Evolutionary conservation across 2,329 filamentous ascomycete genomes (phyloP).

Genomic region (Fusarium dlaminii): DNA sequence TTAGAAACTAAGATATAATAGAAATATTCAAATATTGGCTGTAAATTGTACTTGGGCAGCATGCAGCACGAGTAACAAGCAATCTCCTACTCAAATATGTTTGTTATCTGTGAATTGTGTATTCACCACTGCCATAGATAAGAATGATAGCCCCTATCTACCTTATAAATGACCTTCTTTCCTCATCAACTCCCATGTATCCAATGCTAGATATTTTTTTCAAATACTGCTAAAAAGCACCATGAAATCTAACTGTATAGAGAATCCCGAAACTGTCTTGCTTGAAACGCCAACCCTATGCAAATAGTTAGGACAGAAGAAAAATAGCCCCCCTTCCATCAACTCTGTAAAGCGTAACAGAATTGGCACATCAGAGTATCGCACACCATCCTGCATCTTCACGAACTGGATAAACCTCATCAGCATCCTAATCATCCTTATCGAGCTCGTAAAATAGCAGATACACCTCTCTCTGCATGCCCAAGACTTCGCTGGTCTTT

Average conservation of each 20-base stretch:
- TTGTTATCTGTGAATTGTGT: not conserved
- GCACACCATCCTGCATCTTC: not conserved
- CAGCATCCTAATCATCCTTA: slow-evolving; percentile 49
- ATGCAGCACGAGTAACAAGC: not conserved
- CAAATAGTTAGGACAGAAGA: slow-evolving; percentile 21
- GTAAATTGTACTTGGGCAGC: not conserved
- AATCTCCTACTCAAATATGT: not conserved
- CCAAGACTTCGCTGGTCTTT: slow-evolving; percentile 88
- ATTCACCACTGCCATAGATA: not conserved
- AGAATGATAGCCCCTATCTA: slow-evolving; percentile 1
- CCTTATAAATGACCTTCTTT: not conserved
- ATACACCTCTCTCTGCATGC: slow-evolving; percentile 96
- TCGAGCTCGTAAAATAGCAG: slow-evolving; percentile 95
- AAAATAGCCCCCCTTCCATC: not conserved
- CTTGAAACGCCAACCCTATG: slow-evolving; percentile 39
- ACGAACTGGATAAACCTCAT: not conserved
- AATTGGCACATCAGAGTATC: not conserved
- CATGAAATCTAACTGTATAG: slow-evolving; percentile 23
- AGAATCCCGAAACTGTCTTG: slow-evolving; percentile 8
- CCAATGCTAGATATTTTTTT: slow-evolving; percentile 4
- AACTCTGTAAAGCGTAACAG: not conserved
- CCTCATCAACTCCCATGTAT: not conserved
- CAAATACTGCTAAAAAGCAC: not conserved
- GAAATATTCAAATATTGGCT: not conserved
- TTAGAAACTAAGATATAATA: not conserved